Evolutionary conservation across 2,329 filamentous ascomycete genomes (phyloP), one percentile per base, ranked within the genome.

Genomic region (Saccharata proteae): DNA sequence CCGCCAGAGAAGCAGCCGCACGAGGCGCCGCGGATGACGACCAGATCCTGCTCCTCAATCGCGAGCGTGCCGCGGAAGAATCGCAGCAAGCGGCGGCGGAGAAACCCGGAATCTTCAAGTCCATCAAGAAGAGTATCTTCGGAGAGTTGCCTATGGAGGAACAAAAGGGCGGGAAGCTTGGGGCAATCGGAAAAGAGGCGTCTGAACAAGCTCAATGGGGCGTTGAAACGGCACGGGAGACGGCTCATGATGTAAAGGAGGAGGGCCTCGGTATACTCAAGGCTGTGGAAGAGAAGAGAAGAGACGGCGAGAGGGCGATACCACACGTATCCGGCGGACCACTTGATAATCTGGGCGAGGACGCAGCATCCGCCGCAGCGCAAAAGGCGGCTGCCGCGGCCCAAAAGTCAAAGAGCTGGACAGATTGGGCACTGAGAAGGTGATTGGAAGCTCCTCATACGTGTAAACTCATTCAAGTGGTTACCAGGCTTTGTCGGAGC

Each of bases 31-130:
- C 65, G 14, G 58, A 58, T 3, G 58, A 67, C 34, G 62, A 65
- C 22, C 65, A 72, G 43, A 52, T 61, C n/a, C 50, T 63, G 19
- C 57, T 71, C 16, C 56, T 72, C 19, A 57, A 62, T 27, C 54
- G 59, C 50, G 77, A 84, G 50, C 62, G 77, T 10, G 76, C 79
- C 48, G 65, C 70, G 30, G 62, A 76, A 41, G 69, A 69, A 43
- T 62, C 65, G 24, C 71, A 74, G 26, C 41, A 43, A 25, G 48
- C 40, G 28, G 49, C 47, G 36, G 47, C 48, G 45, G 34, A 49
- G 25, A 42, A 47, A 37, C 51, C 51, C 16, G 55, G 55, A 6
- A 39, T 57, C 26, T 49, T 57, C 29, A 50, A 47, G 38, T 42
- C 47, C 27, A 43, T 46, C 12, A 52, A 45, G 26, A 45, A 44